Evolutionary conservation across 2,329 filamentous ascomycete species (phyloP), one percentile per base, ranked within the genome.

Genomic region (Aspergillus ustus): DNA sequence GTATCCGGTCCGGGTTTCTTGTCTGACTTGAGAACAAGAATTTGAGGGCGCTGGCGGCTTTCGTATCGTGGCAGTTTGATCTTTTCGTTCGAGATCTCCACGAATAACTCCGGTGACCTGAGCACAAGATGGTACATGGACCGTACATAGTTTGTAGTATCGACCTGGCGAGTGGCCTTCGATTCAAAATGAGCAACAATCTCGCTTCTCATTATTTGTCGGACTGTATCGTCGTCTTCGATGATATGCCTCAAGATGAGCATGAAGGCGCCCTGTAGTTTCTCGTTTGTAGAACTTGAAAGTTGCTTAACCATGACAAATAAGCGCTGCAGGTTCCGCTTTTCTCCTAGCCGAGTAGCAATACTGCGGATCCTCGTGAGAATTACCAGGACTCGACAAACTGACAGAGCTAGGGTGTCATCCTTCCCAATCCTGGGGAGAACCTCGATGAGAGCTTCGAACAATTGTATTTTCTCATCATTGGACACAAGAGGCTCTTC

Each of bases 221-320:
- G 92, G 63, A 98, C 85, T 2, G 90, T 95, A 19, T 93, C 89
- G 53, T 97, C 92, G 71, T 99, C 96, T 77, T 99, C 95, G 57
- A 98, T 87, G 66, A 99, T 89, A 72, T 99, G 95, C 45, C 96
- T 89, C 48, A 99, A 81, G 56, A 97, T 89, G 13, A 94, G 85
- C 85, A 98, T 89, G 70, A 97, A 90, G 60, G 90, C 85, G 64
- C 85, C 84, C 64, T 89, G 86, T 9, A 99, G 84, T 58, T 89
- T 89, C 58, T 91, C 86, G 31, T 92, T 91, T 7, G 91, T 90
- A 31, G 88, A 85, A 28, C 91, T 91, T 20, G 92, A 89, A 62
- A 98, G 86, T 75, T 98, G 94, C 75, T 96, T 96, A 60, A 94
- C 88, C 91, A 98, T 97, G 55, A 97, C 86, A 77, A 99, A 98